Percentiles rank a stretch among this genome's conserved stretches.
Evolutionary conservation across 352 stramenopile species (phyloP).

Genomic region (Thraustochytrium sp.): DNA sequence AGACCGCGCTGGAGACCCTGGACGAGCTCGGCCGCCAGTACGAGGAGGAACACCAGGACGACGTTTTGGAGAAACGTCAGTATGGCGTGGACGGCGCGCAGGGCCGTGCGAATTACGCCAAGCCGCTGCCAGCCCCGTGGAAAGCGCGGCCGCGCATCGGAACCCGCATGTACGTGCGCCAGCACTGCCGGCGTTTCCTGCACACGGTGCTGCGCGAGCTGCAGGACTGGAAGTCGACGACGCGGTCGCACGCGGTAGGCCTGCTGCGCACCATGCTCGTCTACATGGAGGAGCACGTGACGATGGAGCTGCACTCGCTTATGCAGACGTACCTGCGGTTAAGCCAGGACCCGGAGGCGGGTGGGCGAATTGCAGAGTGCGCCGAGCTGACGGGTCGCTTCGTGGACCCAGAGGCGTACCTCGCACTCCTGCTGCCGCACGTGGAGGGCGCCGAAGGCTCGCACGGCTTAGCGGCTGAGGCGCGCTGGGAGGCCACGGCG

Average conservation of each 20-base stretch:
- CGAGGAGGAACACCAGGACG: slow-evolving; percentile 60
- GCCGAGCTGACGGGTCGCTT: slow-evolving; percentile 50
- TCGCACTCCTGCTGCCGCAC: slow-evolving; percentile 51
- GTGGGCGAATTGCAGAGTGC: slow-evolving; percentile 44
- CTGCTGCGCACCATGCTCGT: slow-evolving; percentile 80
- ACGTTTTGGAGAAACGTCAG: slow-evolving; percentile 86
- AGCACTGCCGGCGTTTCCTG: slow-evolving; percentile 78
- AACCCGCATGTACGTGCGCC: slow-evolving; percentile 78
- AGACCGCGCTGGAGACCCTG: slow-evolving; percentile 66
- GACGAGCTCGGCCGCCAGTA: slow-evolving; percentile 63
- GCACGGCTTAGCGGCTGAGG: background rate
- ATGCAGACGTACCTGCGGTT: slow-evolving; percentile 61
- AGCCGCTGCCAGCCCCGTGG: slow-evolving; percentile 62
- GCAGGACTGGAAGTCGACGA: slow-evolving; percentile 78
- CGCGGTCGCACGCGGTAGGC: slow-evolving; percentile 67
- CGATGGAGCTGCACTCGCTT: slow-evolving; percentile 71
- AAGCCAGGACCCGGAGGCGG: slow-evolving; percentile 24
- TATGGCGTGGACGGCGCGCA: slow-evolving; percentile 85
- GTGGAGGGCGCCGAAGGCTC: background rate
- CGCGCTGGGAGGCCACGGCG: background rate
- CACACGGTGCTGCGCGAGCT: slow-evolving; percentile 78
- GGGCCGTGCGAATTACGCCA: slow-evolving; percentile 71
- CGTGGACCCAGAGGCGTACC: slow-evolving; percentile 53
- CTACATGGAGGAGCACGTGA: slow-evolving; percentile 87
- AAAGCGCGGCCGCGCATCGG: slow-evolving; percentile 71